Percentiles rank a stretch among this genome's conserved stretches.
These are phyloP conservation scores for Cordyceps farinosa DNA, from an alignment of 2,329 filamentous ascomycete genomes.

Conservation along the genomic window DNA sequence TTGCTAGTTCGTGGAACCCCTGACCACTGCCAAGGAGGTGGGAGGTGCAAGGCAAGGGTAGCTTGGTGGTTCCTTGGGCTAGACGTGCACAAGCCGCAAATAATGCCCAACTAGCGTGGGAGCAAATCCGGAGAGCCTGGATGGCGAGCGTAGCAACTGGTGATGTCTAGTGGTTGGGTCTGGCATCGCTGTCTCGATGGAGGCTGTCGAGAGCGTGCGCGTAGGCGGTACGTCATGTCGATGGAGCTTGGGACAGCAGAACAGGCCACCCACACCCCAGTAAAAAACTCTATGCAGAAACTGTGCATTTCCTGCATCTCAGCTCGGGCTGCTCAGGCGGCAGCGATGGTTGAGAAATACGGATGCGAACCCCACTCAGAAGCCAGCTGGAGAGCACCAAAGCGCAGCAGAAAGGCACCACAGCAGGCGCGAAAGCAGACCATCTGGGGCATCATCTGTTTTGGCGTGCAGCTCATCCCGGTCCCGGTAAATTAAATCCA, in stretches of 20 bases:
- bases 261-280: background rate
- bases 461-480: slow-evolving; percentile 1
- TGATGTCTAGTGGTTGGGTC: background rate
- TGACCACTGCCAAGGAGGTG: slow-evolving; percentile 8
- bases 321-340: background rate
- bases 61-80: slow-evolving; percentile 3
- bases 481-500: slow-evolving; percentile 1
- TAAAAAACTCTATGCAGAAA: background rate
- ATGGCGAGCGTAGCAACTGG: background rate
- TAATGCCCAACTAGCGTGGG: background rate
- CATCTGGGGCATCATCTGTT: slow-evolving; percentile 13
- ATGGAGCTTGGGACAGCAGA: background rate
- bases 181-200: background rate
- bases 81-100: background rate
- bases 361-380: slow-evolving; percentile 1
- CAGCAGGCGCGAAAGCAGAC: background rate
- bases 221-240: background rate
- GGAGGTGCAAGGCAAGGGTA: background rate
- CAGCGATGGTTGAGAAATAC: background rate
- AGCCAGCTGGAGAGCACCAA: background rate
- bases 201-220: background rate
- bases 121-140: background rate
- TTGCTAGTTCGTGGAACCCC: slow-evolving; percentile 11
- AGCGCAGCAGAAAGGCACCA: background rate
- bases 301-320: background rate